A percentile compares a stretch with the other conserved stretches of the same genome.
These are phyloP conservation scores for Arabidopsis lyrata DNA, from an alignment of 441 rosid genomes.

Conservation along the genomic window DNA sequence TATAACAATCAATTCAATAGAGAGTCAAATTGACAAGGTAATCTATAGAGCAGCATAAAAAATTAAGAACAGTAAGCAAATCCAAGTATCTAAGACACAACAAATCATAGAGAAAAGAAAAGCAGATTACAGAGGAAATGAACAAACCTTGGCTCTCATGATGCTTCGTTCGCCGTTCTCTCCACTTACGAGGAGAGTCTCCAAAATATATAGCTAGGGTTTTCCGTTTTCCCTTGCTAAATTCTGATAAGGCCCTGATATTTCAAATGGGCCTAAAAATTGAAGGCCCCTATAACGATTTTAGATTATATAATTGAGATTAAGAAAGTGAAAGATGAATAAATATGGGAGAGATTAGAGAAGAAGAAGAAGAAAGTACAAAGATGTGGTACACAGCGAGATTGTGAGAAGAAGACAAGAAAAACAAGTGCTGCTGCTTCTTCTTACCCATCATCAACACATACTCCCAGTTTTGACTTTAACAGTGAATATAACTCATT, in stretches of 20 bases:
- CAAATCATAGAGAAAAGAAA: not conserved
- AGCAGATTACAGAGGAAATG: not conserved
- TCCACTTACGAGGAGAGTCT: not conserved
- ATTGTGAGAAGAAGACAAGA: constrained; percentile 35
- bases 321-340: not conserved
- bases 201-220: constrained; percentile 40
- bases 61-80: not conserved
- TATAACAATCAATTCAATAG: not conserved
- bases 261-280: not conserved
- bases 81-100: not conserved
- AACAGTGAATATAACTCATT: constrained; percentile 25
- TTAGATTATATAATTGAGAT: not conserved
- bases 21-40: not conserved
- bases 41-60: not conserved
- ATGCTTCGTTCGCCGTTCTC: constrained; percentile 1
- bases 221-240: constrained; percentile 12
- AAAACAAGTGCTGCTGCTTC: constrained; percentile 19
- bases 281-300: constrained; percentile 26
- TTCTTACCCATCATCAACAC: constrained; percentile 35
- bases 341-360: not conserved
- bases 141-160: constrained; percentile 39
- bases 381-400: constrained; percentile 13
- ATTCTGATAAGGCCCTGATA: not conserved
- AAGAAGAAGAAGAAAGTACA: constrained; percentile 18
- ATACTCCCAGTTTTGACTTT: constrained; percentile 32